These are phyloP conservation scores for Penicillium simplicissimum DNA, from an alignment of 495 filamentous ascomycete genomes.

Conservation along the genomic window DNA sequence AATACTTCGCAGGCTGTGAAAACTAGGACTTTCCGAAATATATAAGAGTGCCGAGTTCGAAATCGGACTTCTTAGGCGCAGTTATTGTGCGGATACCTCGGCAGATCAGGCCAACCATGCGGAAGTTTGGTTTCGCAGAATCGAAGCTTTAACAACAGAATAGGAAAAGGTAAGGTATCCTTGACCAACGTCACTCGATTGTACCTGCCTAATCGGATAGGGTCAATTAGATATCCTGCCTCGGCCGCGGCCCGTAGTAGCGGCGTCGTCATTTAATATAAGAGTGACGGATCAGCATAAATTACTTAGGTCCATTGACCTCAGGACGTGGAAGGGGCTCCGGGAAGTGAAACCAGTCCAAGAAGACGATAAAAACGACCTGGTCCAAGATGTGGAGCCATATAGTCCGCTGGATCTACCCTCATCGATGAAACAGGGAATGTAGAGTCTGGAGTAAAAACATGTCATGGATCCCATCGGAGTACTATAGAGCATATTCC, in stretches of 20 bases:
- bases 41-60: conserved; percentile 46
- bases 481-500: neutral
- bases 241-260: conserved; percentile 46
- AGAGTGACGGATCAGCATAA: conserved; percentile 33
- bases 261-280: conserved; percentile 44
- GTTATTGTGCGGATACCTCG: conserved; percentile 49
- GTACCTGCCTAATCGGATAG: conserved; percentile 15
- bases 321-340: neutral
- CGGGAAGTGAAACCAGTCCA: conserved; percentile 11
- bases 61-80: conserved; percentile 45
- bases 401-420: neutral
- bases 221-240: conserved; percentile 42
- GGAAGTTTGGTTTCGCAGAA: conserved; percentile 52
- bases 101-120: conserved; percentile 42
- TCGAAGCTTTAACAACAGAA: conserved; percentile 50
- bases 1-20: conserved; percentile 36
- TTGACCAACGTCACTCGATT: neutral
- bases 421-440: neutral
- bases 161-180: conserved; percentile 44
- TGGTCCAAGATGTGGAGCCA: conserved; percentile 7
- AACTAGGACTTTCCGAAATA: conserved; percentile 36
- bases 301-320: conserved; percentile 31
- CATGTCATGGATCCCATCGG: neutral
- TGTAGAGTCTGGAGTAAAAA: neutral
- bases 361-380: neutral